phyloP scores from a whole-genome alignment of 139 green algal species.

The Monoraphidium neglectum region DNA sequence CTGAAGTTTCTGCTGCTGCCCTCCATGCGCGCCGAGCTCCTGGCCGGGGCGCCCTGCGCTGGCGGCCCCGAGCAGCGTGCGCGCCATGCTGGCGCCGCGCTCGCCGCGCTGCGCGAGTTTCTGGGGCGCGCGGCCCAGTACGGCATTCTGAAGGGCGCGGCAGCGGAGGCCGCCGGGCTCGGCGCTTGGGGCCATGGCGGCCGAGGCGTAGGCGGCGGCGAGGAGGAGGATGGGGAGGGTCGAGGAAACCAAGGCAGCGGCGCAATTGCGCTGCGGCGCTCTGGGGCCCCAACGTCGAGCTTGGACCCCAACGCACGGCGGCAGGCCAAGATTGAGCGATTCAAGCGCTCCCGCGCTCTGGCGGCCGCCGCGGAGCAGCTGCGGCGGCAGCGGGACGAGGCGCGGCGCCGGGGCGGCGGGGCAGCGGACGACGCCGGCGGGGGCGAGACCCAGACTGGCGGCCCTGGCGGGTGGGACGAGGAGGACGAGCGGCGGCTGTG shows the following conservation, averaged over 20 bases:
- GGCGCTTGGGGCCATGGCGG: neutral
- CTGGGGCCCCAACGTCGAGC: too few species aligned
- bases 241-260: neutral
- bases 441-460: conserved; percentile 4
- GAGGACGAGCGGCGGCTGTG: conserved; percentile 56
- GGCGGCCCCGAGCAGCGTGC: neutral
- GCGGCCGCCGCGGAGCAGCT: conserved; percentile 42
- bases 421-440: conserved; percentile 28
- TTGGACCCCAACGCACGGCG: conserved; percentile 38
- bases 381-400: neutral
- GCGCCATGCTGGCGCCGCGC: neutral
- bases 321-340: conserved; percentile 59
- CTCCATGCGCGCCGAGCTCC: conserved; percentile 12
- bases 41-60: neutral
- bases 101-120: conserved; percentile 21
- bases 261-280: too few species aligned
- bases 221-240: neutral
- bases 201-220: neutral
- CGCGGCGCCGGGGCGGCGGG: conserved; percentile 17
- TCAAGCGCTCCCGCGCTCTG: conserved; percentile 50
- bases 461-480: conserved; percentile 40
- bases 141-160: conserved; percentile 25
- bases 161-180: neutral
- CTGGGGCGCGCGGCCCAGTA: conserved; percentile 41
- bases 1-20: conserved; percentile 67